phyloP scores from a whole-genome alignment of 805 yeast species.

The Wickerhamomyces bovis region DNA sequence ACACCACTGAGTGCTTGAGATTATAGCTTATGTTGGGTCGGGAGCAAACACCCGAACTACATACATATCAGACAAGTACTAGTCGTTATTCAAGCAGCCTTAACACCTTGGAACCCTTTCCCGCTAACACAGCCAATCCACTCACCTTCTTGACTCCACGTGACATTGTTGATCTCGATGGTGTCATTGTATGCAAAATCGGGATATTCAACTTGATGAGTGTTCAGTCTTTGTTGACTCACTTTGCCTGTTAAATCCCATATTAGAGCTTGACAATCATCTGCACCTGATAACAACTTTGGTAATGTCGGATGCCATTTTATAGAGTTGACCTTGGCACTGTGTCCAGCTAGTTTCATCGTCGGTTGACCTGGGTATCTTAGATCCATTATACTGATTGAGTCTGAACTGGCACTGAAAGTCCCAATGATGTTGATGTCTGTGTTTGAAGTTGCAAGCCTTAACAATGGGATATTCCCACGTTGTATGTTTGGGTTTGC shows the following conservation, averaged over 20 bases:
- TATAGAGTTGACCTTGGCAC: conserved; percentile 62
- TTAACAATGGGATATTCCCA: conserved; percentile 42
- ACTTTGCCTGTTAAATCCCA: conserved; percentile 45
- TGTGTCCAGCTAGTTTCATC: conserved; percentile 60
- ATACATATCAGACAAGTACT: no score
- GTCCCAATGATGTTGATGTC: conserved; percentile 85
- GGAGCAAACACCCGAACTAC: no score
- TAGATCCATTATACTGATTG: conserved; percentile 70
- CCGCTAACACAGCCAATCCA: conserved; percentile 66
- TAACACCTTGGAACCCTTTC: conserved; percentile 31
- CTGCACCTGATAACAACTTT: conserved; percentile 56
- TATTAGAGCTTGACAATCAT: conserved; percentile 65
- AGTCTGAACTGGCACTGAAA: conserved; percentile 62
- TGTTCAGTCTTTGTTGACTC: not conserved
- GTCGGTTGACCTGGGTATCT: conserved; percentile 84
- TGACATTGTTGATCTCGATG: conserved; percentile 68
- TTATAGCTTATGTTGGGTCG: no score
- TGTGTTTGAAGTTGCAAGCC: conserved; percentile 70
- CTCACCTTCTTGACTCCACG: conserved; percentile 68
- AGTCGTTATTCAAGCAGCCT: conserved; percentile 2
- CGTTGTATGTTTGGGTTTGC: conserved; percentile 2
- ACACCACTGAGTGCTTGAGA: no score
- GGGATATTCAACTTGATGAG: conserved; percentile 17
- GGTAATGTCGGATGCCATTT: conserved; percentile 81
- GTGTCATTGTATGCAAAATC: conserved; percentile 52